These are phyloP conservation scores for Bolboschoenus planiculmis DNA, from an alignment of 176 grass and related monocot genomes.

Conservation along the genomic window DNA sequence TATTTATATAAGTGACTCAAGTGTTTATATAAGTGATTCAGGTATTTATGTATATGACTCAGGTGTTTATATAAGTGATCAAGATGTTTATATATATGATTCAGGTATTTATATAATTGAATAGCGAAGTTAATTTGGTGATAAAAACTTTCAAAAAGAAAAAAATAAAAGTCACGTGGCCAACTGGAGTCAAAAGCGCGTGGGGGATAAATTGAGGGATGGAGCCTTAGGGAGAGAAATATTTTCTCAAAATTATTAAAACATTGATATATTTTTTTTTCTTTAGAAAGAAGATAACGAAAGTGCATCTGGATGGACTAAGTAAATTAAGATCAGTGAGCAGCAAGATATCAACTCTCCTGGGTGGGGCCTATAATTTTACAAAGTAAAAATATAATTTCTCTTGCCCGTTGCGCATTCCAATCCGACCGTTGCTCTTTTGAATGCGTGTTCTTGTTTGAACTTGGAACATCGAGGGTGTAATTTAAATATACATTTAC, in stretches of 20 bases:
- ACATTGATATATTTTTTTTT: not conserved
- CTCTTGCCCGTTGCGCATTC: not conserved
- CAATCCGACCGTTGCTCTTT: constrained; percentile 6
- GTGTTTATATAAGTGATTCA: too few relatives aligned
- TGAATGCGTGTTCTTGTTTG: not conserved
- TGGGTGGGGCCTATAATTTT: not conserved
- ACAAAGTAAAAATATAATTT: not conserved
- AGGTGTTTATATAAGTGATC: too few relatives aligned
- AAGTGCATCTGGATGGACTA: not conserved
- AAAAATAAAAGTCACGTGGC: too few relatives aligned
- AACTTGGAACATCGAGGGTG: not conserved
- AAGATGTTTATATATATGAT: too few relatives aligned
- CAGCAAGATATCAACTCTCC: not conserved
- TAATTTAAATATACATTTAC: not conserved
- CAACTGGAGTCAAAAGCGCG: too few relatives aligned
- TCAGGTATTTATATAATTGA: too few relatives aligned
- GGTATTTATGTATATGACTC: too few relatives aligned
- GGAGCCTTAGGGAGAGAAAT: too few relatives aligned
- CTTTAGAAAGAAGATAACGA: not conserved
- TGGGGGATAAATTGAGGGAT: too few relatives aligned
- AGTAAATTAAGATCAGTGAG: not conserved
- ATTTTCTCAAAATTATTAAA: not conserved
- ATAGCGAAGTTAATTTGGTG: too few relatives aligned
- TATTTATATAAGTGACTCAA: too few relatives aligned
- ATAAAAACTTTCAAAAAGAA: too few relatives aligned